Conservation (phyloP, 2,329 filamentous ascomycete genomes). For the Chaetothyriales sp. region DNA sequence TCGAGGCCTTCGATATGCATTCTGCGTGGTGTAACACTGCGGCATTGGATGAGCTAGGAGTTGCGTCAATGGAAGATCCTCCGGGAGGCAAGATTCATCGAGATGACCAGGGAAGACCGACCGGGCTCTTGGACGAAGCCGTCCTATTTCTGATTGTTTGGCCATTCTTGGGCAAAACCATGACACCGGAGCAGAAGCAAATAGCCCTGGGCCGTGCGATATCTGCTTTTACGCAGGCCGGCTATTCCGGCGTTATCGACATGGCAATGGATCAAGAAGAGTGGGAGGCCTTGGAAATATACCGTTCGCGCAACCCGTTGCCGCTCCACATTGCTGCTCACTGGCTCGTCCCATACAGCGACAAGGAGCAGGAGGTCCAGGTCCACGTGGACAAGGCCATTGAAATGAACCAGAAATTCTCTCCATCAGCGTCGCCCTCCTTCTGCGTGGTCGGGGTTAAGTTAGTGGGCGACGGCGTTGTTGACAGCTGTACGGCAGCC, state of each 20-base stretch:
- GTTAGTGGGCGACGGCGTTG: constrained; percentile 34
- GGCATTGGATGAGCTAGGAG: constrained; percentile 30
- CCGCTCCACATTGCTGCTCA: constrained; percentile 33
- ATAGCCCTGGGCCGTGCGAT: constrained; percentile 25
- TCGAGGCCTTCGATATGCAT: constrained; percentile 35
- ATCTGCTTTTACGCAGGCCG: constrained; percentile 27
- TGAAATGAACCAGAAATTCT: constrained; percentile 25
- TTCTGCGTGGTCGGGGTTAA: constrained; percentile 34
- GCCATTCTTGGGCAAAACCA: constrained; percentile 28
- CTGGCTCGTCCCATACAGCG: constrained; percentile 31
- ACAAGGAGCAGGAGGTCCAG: constrained; percentile 24
- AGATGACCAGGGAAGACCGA: constrained; percentile 28
- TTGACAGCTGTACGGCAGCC: constrained; percentile 36
- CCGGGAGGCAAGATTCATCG: constrained; percentile 33
- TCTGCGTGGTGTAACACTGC: constrained; percentile 36
- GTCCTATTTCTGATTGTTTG: constrained; percentile 29
- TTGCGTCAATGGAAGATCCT: constrained; percentile 26
- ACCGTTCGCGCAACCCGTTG: constrained; percentile 22
- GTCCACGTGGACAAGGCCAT: constrained; percentile 32
- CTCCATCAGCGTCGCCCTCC: constrained; percentile 24
- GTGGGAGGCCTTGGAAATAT: constrained; percentile 29
- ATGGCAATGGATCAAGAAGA: constrained; percentile 38
- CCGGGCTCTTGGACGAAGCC: constrained; percentile 32
- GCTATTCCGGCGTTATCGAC: constrained; percentile 34
- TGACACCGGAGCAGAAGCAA: constrained; percentile 29